These are phyloP conservation scores for Dryadomyces quercus-mongolicae DNA, from an alignment of 2,329 filamentous ascomycete species.

Conservation along the genomic window DNA sequence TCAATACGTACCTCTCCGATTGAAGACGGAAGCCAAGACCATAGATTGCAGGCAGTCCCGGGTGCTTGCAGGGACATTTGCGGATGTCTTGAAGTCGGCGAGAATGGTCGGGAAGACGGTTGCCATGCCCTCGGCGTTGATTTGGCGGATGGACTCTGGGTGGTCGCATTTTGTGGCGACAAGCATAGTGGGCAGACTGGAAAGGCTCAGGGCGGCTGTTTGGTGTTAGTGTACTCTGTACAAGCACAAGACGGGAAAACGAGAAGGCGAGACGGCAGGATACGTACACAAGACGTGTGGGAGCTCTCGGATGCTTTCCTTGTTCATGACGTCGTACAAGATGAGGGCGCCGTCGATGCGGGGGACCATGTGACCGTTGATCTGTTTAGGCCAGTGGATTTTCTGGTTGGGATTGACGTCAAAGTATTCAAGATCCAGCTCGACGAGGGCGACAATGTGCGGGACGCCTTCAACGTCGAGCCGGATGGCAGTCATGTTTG, in stretches of 20 bases:
- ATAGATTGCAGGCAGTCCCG: slow-evolving; percentile 67
- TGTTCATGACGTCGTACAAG: slow-evolving; percentile 77
- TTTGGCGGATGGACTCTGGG: slow-evolving; percentile 54
- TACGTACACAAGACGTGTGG: slow-evolving; percentile 66
- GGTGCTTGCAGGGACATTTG: slow-evolving; percentile 57
- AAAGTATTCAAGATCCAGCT: slow-evolving; percentile 54
- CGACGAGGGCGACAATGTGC: slow-evolving; percentile 49
- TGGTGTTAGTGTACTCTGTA: too few species aligned
- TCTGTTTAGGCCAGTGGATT: slow-evolving; percentile 55
- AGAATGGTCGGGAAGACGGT: slow-evolving; percentile 56
- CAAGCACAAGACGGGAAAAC: neutral
- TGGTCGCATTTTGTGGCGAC: slow-evolving; percentile 87
- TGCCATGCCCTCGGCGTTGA: slow-evolving; percentile 55
- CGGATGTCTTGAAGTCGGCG: slow-evolving; percentile 61
- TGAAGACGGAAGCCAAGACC: slow-evolving; percentile 56
- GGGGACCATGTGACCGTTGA: slow-evolving; percentile 59
- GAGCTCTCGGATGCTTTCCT: slow-evolving; percentile 61
- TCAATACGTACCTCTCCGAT: slow-evolving; percentile 51
- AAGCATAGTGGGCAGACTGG: slow-evolving; percentile 63
- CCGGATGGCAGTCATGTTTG: slow-evolving; percentile 42
- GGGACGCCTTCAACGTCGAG: slow-evolving; percentile 45
- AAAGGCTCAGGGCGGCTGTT: slow-evolving; percentile 64
- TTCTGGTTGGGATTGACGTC: slow-evolving; percentile 45
- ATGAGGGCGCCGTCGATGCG: slow-evolving; percentile 73
- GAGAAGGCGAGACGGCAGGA: neutral